phyloP scores from a whole-genome alignment of 164 flowering plant species.

The Buxus sempervirens region DNA sequence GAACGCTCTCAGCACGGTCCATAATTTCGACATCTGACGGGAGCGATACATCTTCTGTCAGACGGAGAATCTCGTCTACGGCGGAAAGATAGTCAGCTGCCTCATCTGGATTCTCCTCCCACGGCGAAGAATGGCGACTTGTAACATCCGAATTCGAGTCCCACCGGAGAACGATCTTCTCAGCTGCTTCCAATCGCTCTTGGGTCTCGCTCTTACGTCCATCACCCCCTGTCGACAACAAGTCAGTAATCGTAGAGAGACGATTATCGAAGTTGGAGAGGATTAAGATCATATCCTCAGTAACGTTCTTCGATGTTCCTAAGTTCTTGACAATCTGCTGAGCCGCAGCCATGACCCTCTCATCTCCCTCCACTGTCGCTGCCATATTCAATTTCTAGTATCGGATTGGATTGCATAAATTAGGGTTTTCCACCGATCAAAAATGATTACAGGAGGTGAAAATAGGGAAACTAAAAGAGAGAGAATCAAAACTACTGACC shows the following conservation, averaged over 20 bases:
- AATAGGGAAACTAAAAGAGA: too few species aligned
- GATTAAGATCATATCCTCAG: conserved; percentile 65
- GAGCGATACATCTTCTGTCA: conserved; percentile 27
- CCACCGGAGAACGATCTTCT: conserved; percentile 35
- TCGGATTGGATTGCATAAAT: too few species aligned
- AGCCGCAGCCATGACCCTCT: conserved; percentile 61
- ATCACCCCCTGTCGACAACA: conserved; percentile 18
- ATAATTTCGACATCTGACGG: conserved; percentile 12
- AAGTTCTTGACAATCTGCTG: conserved; percentile 57
- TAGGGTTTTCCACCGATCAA: too few species aligned
- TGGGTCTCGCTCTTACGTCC: conserved; percentile 3
- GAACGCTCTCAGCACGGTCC: conserved; percentile 44
- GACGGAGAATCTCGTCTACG: conserved; percentile 43
- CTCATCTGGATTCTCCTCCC: conserved; percentile 41
- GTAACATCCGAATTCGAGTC: conserved; percentile 18
- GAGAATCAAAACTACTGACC: too few species aligned
- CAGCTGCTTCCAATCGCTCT: conserved; percentile 33
- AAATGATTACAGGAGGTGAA: too few species aligned
- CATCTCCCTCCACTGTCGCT: conserved; percentile 39
- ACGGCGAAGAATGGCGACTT: conserved; percentile 15
- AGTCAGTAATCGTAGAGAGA: conserved; percentile 36
- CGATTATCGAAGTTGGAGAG: conserved; percentile 62
- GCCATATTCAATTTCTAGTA: too few species aligned
- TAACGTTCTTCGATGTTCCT: conserved; percentile 41
- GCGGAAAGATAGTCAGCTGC: conserved; percentile 38